Evolutionary conservation across 495 filamentous ascomycete species (phyloP).

Genomic region (Aspergillus homomorphus): DNA sequence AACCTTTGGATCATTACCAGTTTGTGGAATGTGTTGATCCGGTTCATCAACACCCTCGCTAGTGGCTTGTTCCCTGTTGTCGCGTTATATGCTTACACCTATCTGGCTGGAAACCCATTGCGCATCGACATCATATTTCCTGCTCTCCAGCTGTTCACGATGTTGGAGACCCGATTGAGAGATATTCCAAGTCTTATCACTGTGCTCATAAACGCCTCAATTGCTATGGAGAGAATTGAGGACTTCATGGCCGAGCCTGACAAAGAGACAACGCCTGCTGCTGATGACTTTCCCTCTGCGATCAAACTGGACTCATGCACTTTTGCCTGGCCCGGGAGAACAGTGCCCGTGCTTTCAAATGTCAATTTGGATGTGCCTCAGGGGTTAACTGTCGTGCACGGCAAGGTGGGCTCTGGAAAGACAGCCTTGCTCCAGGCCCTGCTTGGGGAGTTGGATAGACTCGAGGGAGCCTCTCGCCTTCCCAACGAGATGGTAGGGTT

Average conservation of each 20-base stretch:
- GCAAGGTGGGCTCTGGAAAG: slow-evolving; percentile 78
- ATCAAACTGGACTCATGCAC: slow-evolving; percentile 60
- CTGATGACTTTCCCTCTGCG: slow-evolving; percentile 23
- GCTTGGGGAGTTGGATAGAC: slow-evolving; percentile 72
- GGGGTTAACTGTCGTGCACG: slow-evolving; percentile 66
- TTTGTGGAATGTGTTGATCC: slow-evolving; percentile 57
- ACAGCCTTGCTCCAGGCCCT: slow-evolving; percentile 75
- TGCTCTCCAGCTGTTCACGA: slow-evolving; percentile 70
- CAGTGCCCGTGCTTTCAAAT: slow-evolving; percentile 57
- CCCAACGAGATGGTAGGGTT: slow-evolving; percentile 73
- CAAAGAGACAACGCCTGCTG: slow-evolving; percentile 50
- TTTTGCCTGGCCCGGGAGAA: slow-evolving; percentile 72
- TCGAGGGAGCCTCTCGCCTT: slow-evolving; percentile 53
- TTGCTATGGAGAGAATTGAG: slow-evolving; percentile 75
- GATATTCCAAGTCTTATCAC: slow-evolving; percentile 71
- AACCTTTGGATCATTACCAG: slow-evolving; percentile 61
- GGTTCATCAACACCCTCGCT: slow-evolving; percentile 59
- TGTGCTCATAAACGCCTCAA: slow-evolving; percentile 66
- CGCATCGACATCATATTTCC: slow-evolving; percentile 79
- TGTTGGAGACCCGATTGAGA: slow-evolving; percentile 66
- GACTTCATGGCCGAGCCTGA: slow-evolving; percentile 81
- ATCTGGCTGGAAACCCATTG: slow-evolving; percentile 59
- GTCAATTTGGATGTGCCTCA: slow-evolving; percentile 57
- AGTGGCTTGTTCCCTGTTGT: slow-evolving; percentile 72
- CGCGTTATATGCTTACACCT: slow-evolving; percentile 74